Percentiles rank a stretch among this genome's conserved stretches.
These are phyloP conservation scores for Metarhizium brunneum DNA, from an alignment of 2,329 filamentous ascomycete genomes.

Conservation along the genomic window DNA sequence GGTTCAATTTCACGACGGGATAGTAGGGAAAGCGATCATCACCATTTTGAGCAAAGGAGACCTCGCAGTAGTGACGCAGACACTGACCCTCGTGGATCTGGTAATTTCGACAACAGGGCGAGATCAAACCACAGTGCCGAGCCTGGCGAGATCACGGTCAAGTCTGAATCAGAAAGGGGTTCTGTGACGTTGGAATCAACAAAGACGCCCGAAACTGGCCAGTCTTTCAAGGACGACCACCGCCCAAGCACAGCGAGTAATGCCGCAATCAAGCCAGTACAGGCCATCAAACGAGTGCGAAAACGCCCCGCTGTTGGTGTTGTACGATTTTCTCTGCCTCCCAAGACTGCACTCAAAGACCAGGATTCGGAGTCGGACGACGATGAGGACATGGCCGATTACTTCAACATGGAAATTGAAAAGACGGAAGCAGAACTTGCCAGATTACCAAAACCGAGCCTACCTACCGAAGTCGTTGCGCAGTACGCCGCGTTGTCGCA, in stretches of 20 bases:
- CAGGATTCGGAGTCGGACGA: slow-evolving; percentile 41
- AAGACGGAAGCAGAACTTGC: slow-evolving; percentile 41
- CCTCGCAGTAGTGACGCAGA: slow-evolving; percentile 46
- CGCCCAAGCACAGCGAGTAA: neutral
- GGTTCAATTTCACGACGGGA: slow-evolving; percentile 29
- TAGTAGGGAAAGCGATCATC: slow-evolving; percentile 21
- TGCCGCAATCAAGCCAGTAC: neutral
- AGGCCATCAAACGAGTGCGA: slow-evolving; percentile 13
- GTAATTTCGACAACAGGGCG: slow-evolving; percentile 23
- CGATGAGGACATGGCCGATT: slow-evolving; percentile 49
- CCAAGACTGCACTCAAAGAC: slow-evolving; percentile 22
- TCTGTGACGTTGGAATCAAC: neutral
- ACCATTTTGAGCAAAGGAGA: slow-evolving; percentile 29
- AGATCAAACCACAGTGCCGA: slow-evolving; percentile 34
- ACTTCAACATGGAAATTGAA: slow-evolving; percentile 42
- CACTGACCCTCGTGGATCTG: slow-evolving; percentile 26
- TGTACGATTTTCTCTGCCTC: slow-evolving; percentile 30
- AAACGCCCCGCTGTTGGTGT: slow-evolving; percentile 21
- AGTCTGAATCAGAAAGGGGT: slow-evolving; percentile 25
- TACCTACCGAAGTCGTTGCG: slow-evolving; percentile 31
- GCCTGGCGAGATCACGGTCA: slow-evolving; percentile 35
- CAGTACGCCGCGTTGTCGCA: slow-evolving; percentile 40
- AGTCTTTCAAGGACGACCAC: neutral
- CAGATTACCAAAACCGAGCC: slow-evolving; percentile 32
- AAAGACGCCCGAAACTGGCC: neutral